Evolutionary conservation across 2,329 filamentous ascomycete species (phyloP).

Genomic region (Scedosporium boydii): DNA sequence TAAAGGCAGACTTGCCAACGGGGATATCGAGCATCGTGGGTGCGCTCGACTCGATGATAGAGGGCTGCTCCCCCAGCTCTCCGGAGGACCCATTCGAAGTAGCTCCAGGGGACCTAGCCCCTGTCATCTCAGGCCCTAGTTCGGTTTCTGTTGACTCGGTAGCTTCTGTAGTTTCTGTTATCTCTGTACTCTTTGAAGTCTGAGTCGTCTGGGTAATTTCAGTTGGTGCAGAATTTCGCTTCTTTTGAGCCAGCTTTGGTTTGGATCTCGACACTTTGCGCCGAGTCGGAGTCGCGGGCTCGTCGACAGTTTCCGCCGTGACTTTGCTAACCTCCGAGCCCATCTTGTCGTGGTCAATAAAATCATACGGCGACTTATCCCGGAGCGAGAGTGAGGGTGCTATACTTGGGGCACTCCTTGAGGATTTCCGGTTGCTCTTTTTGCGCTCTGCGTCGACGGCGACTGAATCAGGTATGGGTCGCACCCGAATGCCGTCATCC

Average conservation of each 20-base stretch:
- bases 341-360: background rate
- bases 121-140: background rate
- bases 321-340: background rate
- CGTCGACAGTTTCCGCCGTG: background rate
- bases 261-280: background rate
- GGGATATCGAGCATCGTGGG: slow-evolving; percentile 49
- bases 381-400: background rate
- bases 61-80: background rate
- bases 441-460: background rate
- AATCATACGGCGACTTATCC: slow-evolving; percentile 5
- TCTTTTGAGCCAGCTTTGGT: background rate
- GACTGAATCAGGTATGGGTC: slow-evolving; percentile 19
- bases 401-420: background rate
- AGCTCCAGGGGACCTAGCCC: background rate
- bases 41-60: background rate
- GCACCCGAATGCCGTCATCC: slow-evolving; percentile 35
- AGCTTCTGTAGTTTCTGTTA: background rate
- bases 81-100: background rate
- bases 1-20: slow-evolving; percentile 58
- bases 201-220: background rate
- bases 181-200: background rate
- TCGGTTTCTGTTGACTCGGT: background rate
- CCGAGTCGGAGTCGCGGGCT: slow-evolving; percentile 8
- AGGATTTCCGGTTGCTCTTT: slow-evolving; percentile 1
- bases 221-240: background rate